These are phyloP conservation scores for Solanum hybrid DNA, from an alignment of 305 asterid genomes.

Conservation along the genomic window DNA sequence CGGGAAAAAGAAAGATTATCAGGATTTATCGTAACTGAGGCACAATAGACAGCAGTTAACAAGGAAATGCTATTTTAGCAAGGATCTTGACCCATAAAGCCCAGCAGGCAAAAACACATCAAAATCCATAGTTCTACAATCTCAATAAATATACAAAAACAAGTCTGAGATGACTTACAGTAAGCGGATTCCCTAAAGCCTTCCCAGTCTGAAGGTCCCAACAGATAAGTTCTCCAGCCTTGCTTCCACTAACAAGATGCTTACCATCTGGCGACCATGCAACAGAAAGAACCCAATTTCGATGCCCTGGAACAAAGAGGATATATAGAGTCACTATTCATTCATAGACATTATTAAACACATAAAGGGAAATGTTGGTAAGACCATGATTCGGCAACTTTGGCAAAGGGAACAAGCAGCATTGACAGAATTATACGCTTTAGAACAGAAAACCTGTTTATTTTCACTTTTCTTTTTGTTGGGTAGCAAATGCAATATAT, in stretches of 20 bases:
- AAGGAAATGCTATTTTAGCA: neutral
- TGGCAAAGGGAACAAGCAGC: neutral
- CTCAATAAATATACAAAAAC: neutral
- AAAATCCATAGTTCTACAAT: neutral
- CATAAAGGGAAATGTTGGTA: neutral
- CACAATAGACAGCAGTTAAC: neutral
- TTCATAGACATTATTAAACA: neutral
- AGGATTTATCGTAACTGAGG: neutral
- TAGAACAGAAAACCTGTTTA: neutral
- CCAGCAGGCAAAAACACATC: neutral
- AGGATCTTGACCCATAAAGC: neutral
- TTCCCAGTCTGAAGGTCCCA: conserved; percentile 87
- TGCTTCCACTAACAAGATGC: conserved; percentile 92
- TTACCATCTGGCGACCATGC: conserved; percentile 97
- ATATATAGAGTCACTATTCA: neutral
- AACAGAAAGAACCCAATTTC: conserved; percentile 92
- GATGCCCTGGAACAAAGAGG: conserved; percentile 52
- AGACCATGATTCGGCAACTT: neutral
- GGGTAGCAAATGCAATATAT: neutral
- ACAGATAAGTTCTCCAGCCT: conserved; percentile 80
- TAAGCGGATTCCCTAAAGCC: conserved; percentile 65
- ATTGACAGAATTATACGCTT: neutral
- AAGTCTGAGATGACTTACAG: conserved; percentile 29
- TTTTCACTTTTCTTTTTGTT: neutral
- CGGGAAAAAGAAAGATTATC: neutral